Base-by-base conservation (phyloP, 106 monocot species). In the Platanthera guangdongensis region DNA sequence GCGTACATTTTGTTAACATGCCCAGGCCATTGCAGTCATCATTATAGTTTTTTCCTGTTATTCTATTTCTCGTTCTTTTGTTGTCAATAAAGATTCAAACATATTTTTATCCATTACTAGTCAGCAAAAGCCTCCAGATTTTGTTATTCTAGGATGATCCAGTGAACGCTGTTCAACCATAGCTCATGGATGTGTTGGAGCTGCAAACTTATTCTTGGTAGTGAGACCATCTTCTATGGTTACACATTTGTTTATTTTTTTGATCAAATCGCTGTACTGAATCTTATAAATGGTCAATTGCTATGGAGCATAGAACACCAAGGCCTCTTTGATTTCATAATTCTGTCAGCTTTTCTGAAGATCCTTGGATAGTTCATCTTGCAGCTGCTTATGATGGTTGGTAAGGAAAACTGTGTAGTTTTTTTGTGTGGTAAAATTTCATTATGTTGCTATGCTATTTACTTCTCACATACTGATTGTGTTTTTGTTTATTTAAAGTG, bases 351-450 rank as follows among this genome's bases (percentile, higher is more conserved):
- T 74, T 86, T 39, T 77, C 79, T 52, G 87, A 85, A 79, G 82
- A 74, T 74, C 79, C 82, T 80, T 80, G 62, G 80, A 81, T 76
- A 71, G 65, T 75, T 82, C 77, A 75, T 51, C 76, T 45, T 60
- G 77, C 74, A 69, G 75, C 82, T 81, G 77, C 83, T 80, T 87
- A 51, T 80, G 50, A 64, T 86, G 57, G 80, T 92, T 88, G 86
- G 87, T 88, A 86, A 85, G 84, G 73, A 82, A 68, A 77, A 78
- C 30, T n/a, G 49, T 78, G 46, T 14, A 76, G 65, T 57, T 78
- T 75, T 75, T 53, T 72, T 79, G 39, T 39, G 39, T 39, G 39
- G 39, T 39, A 39, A 39, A 39, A 39, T 39, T 70, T 32, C 52
- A 64, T 71, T 62, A 82, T 76, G 45, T 16, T 74, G 73, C 5